Conservation (phyloP, 345 rosid species). For the Lagerstroemia speciosa region DNA sequence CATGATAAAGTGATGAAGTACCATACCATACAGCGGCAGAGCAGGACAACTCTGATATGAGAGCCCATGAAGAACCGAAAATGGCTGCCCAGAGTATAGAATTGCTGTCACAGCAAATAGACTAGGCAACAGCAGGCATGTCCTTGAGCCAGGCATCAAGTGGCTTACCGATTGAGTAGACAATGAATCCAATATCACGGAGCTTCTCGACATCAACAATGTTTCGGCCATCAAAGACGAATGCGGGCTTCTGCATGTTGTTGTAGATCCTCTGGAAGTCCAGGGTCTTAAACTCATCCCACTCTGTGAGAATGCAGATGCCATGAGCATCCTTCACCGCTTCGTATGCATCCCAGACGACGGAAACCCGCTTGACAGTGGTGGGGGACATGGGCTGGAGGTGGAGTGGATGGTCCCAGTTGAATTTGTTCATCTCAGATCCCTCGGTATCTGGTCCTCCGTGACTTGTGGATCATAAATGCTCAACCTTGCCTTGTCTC, state of each 20-base stretch:
- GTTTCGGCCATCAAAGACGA: conserved; percentile 88
- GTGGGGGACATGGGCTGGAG: conserved; percentile 92
- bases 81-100: conserved; percentile 7
- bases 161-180: conserved; percentile 88
- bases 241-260: conserved; percentile 92
- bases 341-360: conserved; percentile 71
- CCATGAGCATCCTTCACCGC: conserved; percentile 87
- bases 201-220: conserved; percentile 47
- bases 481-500: conserved; percentile 83
- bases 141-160: conserved; percentile 91
- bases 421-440: conserved; percentile 85
- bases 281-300: conserved; percentile 91
- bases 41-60: conserved; percentile 13
- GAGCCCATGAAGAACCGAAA: conserved; percentile 14
- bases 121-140: conserved; percentile 84
- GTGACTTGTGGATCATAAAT: conserved; percentile 91
- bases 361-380: conserved; percentile 66
- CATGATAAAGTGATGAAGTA: no score
- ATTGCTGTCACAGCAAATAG: not conserved
- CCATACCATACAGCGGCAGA: conserved; percentile 19
- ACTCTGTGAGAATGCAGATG: conserved; percentile 84
- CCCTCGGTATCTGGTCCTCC: conserved; percentile 87
- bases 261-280: conserved; percentile 67
- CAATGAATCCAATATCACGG: conserved; percentile 87
- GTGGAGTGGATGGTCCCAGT: conserved; percentile 95